These are phyloP conservation scores for Aspergillus japonicus DNA, from an alignment of 2,329 filamentous ascomycete genomes.

Conservation along the genomic window DNA sequence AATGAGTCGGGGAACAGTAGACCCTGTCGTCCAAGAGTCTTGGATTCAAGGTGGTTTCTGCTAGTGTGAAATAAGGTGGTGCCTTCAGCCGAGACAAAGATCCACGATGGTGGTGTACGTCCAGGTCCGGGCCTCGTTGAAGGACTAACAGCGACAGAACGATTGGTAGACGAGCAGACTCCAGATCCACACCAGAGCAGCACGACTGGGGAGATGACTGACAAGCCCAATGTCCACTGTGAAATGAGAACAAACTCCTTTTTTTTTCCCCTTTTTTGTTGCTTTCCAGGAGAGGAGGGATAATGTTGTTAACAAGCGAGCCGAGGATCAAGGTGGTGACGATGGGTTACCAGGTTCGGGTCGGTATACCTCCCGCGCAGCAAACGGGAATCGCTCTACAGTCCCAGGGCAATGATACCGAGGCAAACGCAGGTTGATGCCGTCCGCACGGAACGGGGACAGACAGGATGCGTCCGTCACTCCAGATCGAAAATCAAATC, in stretches of 20 bases:
- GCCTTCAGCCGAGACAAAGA: conserved; percentile 28
- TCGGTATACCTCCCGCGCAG: conserved; percentile 16
- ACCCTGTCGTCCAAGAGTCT: conserved; percentile 1
- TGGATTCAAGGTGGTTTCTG: conserved; percentile 15
- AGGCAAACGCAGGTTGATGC: conserved; percentile 19
- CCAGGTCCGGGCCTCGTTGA: conserved; percentile 14
- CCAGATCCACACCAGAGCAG: conserved; percentile 16
- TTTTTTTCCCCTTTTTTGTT: background rate
- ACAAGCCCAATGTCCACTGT: conserved; percentile 5
- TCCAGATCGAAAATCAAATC: background rate
- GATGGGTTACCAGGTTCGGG: conserved; percentile 8
- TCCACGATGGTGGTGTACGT: conserved; percentile 21
- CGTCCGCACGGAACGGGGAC: conserved; percentile 12
- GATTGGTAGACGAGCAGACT: conserved; percentile 13
- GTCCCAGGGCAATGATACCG: conserved; percentile 10
- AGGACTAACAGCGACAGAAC: conserved; percentile 9
- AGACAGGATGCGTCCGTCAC: conserved; percentile 7
- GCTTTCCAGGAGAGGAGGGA: background rate
- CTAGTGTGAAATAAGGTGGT: conserved; percentile 17
- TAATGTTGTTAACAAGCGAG: background rate
- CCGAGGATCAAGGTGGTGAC: background rate
- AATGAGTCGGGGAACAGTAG: conserved; percentile 7
- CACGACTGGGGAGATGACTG: conserved; percentile 9
- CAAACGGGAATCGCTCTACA: conserved; percentile 23
- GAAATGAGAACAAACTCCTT: background rate